Percentiles rank a stretch among this genome's conserved stretches.
Evolutionary conservation across 768 basidiomycete genomes (phyloP).

Genomic region (Boletus rufocinnamomeus): DNA sequence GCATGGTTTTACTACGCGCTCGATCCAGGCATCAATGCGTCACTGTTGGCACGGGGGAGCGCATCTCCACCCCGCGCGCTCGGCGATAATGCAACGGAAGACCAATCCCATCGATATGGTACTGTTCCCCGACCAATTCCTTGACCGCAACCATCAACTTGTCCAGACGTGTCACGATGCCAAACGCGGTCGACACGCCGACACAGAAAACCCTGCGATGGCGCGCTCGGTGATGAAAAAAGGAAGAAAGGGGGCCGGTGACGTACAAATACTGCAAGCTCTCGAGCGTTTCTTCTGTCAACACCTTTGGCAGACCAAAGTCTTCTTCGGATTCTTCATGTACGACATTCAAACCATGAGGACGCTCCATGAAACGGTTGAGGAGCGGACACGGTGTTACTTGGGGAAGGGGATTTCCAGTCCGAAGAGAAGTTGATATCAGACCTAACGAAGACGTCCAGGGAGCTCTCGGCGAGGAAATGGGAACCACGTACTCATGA

Average conservation of each 20-base stretch:
- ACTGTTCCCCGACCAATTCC: constrained; percentile 85
- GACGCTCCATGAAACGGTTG: constrained; percentile 46
- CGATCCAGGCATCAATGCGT: neutral
- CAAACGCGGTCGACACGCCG: constrained; percentile 68
- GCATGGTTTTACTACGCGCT: neutral
- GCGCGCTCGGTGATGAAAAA: neutral
- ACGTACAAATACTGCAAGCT: constrained; percentile 80
- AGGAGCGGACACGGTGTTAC: constrained; percentile 77
- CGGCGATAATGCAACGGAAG: constrained; percentile 26
- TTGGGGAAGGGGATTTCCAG: constrained; percentile 77
- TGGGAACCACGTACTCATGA: constrained; percentile 56
- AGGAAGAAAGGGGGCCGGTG: neutral
- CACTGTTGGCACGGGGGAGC: constrained; percentile 22
- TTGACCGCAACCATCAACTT: constrained; percentile 79
- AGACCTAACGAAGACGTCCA: constrained; percentile 47
- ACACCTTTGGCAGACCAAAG: constrained; percentile 67
- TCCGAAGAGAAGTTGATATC: constrained; percentile 73
- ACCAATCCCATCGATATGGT: constrained; percentile 76
- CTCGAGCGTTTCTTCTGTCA: constrained; percentile 72
- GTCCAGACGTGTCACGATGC: constrained; percentile 73
- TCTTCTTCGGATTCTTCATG: constrained; percentile 73
- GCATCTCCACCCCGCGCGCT: constrained; percentile 31
- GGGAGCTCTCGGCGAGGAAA: neutral
- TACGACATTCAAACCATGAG: constrained; percentile 66
- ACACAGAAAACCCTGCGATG: constrained; percentile 63